Evolutionary conservation across 2,329 filamentous ascomycete genomes (phyloP).

Genomic region (Leptosphaerulina australis): DNA sequence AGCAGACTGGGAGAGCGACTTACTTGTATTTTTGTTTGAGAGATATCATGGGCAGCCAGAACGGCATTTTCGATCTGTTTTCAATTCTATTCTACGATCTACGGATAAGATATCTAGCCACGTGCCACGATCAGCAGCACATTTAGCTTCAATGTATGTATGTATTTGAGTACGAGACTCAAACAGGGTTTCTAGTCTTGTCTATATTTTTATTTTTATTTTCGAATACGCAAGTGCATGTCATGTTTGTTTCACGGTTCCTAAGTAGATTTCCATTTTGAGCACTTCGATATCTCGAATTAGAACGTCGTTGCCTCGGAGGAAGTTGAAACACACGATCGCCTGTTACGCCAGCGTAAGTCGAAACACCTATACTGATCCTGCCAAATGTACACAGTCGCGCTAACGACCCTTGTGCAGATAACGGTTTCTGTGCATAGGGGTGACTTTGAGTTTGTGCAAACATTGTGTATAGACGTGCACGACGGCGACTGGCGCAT

Average conservation of each 20-base stretch:
- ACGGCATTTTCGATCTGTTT: conserved; percentile 15
- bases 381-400: not conserved
- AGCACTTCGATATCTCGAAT: conserved; percentile 10
- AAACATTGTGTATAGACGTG: conserved; percentile 1
- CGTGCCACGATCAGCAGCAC: conserved; percentile 16
- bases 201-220: not conserved
- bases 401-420: conserved; percentile 1
- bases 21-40: conserved; percentile 8
- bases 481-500: conserved; percentile 16
- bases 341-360: not conserved
- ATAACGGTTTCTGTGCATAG: too few relatives aligned
- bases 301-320: conserved; percentile 10
- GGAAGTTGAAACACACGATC: conserved; percentile 1
- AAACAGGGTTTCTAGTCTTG: not conserved
- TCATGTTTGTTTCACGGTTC: conserved; percentile 15
- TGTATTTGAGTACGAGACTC: conserved; percentile 11
- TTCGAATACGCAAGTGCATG: not conserved
- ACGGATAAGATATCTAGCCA: too few relatives aligned
- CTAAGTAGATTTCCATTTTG: too few relatives aligned
- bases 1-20: conserved; percentile 20
- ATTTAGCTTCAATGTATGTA: conserved; percentile 20
- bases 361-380: not conserved
- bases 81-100: conserved; percentile 11
- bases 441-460: conserved; percentile 4
- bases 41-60: conserved; percentile 20